These are phyloP conservation scores for Botryotinia calthae DNA, from an alignment of 2,329 filamentous ascomycete species.

Conservation along the genomic window DNA sequence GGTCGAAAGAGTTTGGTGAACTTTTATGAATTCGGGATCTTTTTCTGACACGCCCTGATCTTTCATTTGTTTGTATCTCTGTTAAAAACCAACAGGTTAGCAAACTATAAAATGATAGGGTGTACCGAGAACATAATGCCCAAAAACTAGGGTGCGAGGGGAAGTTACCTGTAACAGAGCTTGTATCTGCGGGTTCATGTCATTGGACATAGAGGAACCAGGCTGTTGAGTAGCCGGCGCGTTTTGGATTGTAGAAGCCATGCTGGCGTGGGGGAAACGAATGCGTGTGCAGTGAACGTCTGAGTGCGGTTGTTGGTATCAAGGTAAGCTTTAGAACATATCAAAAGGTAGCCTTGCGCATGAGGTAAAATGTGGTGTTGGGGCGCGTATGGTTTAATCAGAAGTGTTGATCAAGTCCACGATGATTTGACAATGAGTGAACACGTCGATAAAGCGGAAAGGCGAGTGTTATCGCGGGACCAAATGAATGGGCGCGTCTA, in stretches of 20 bases:
- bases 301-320: slow-evolving; percentile 25
- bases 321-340: slow-evolving; percentile 35
- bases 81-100: slow-evolving; percentile 26
- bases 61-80: slow-evolving; percentile 92
- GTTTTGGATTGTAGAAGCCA: slow-evolving; percentile 74
- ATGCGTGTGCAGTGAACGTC: slow-evolving; percentile 21
- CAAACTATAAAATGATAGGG: neutral
- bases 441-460: slow-evolving; percentile 22
- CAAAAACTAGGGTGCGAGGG: slow-evolving; percentile 14
- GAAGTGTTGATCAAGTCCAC: slow-evolving; percentile 26
- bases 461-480: slow-evolving; percentile 30
- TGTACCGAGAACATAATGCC: slow-evolving; percentile 11
- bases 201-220: slow-evolving; percentile 57
- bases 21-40: slow-evolving; percentile 86
- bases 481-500: slow-evolving; percentile 32
- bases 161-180: slow-evolving; percentile 57
- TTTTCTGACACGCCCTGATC: slow-evolving; percentile 73
- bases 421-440: slow-evolving; percentile 10
- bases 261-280: slow-evolving; percentile 44
- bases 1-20: slow-evolving; percentile 69
- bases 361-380: slow-evolving; percentile 33
- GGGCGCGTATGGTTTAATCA: slow-evolving; percentile 23
- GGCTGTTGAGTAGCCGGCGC: slow-evolving; percentile 66
- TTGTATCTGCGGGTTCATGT: slow-evolving; percentile 67
- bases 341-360: slow-evolving; percentile 40